These are phyloP conservation scores for Apiotrichum domesticum DNA, from an alignment of 1,284 basidiomycete species.

Conservation along the genomic window DNA sequence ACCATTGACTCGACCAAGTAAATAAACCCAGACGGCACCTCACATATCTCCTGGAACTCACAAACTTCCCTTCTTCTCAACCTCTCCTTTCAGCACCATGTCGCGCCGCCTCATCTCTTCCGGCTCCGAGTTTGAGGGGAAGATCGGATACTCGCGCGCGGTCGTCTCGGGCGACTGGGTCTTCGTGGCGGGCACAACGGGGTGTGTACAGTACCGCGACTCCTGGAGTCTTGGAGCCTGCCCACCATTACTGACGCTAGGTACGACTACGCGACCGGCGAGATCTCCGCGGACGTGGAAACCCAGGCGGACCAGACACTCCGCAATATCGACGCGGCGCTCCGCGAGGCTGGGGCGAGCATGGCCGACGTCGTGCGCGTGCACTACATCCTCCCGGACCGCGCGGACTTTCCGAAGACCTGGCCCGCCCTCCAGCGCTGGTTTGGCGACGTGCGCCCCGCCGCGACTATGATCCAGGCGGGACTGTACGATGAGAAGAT, in stretches of 20 bases:
- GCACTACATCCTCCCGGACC: background rate
- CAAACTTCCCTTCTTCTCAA: too few relatives aligned
- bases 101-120: background rate
- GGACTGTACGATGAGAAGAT: background rate
- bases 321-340: background rate
- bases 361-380: background rate
- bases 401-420: background rate
- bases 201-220: background rate
- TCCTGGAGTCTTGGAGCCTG: too few relatives aligned
- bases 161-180: background rate
- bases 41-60: too few relatives aligned
- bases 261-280: background rate
- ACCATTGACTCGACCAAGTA: too few relatives aligned
- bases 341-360: background rate
- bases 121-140: background rate
- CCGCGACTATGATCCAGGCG: background rate
- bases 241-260: background rate
- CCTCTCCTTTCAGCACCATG: background rate
- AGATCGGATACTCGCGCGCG: background rate
- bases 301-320: background rate
- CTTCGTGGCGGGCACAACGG: background rate
- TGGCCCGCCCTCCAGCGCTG: background rate
- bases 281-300: background rate
- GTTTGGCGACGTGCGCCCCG: background rate
- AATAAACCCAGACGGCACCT: too few relatives aligned